A percentile compares a stretch with the other conserved stretches of the same genome.
These are phyloP conservation scores for Diospyros kaki DNA, from an alignment of 148 eudicot genomes.

Conservation along the genomic window DNA sequence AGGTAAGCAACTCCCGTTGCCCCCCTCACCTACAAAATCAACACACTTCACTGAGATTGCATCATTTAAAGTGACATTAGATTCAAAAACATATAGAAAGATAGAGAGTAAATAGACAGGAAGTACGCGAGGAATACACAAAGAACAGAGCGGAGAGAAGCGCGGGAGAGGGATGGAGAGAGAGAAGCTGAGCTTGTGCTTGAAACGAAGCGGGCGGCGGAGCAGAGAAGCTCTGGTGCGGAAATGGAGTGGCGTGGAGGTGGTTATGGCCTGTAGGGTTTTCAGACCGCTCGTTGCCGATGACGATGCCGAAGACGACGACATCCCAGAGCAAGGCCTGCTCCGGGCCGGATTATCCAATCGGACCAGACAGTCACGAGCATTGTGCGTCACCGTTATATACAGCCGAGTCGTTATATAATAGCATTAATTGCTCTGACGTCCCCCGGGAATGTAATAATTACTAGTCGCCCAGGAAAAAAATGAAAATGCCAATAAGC, in stretches of 20 bases:
- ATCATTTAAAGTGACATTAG: not conserved
- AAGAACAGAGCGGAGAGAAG: slow-evolving; percentile 26
- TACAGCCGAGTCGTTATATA: too few species aligned
- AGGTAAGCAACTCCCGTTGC: slow-evolving; percentile 19
- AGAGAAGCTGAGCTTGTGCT: not conserved
- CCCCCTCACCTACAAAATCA: slow-evolving; percentile 29
- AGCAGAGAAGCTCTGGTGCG: slow-evolving; percentile 7
- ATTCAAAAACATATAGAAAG: not conserved
- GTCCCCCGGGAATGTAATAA: too few species aligned
- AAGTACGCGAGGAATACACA: slow-evolving; percentile 15
- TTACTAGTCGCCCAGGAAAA: too few species aligned
- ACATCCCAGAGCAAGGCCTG: too few species aligned
- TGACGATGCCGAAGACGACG: slow-evolving; percentile 9
- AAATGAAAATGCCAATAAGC: too few species aligned
- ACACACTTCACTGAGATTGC: not conserved
- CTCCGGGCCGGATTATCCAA: too few species aligned
- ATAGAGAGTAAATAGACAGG: not conserved
- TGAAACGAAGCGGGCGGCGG: slow-evolving; percentile 3
- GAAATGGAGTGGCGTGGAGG: slow-evolving; percentile 9
- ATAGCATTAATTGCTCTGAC: too few species aligned
- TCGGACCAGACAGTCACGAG: too few species aligned
- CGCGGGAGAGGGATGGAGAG: slow-evolving; percentile 8
- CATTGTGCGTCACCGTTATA: too few species aligned
- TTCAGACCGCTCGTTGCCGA: slow-evolving; percentile 4
- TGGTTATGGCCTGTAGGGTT: slow-evolving; percentile 11